Evolutionary conservation across 805 yeast species (phyloP).

Genomic region (Debaryomyces maramus): DNA sequence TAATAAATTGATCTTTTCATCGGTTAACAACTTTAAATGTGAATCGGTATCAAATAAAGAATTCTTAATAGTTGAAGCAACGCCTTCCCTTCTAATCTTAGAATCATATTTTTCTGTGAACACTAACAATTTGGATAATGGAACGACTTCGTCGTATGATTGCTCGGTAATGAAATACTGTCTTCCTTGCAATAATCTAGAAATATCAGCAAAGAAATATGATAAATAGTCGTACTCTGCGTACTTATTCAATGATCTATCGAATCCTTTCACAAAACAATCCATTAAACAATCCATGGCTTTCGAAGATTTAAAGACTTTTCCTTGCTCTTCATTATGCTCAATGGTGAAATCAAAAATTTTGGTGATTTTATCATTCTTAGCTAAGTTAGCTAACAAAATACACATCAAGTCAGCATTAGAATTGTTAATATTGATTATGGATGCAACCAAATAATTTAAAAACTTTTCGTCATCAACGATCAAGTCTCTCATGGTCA

Average conservation of each 20-base stretch:
- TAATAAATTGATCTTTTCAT: slow-evolving; percentile 66
- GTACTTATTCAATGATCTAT: slow-evolving; percentile 64
- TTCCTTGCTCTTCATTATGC: slow-evolving; percentile 38
- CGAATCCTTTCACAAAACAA: slow-evolving; percentile 83
- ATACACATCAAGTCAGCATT: slow-evolving; percentile 84
- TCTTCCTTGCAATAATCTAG: slow-evolving; percentile 74
- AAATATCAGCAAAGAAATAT: slow-evolving; percentile 85
- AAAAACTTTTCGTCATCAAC: slow-evolving; percentile 61
- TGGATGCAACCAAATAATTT: slow-evolving; percentile 47
- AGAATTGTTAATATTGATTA: slow-evolving; percentile 55
- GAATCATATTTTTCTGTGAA: slow-evolving; percentile 82
- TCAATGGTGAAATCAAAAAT: slow-evolving; percentile 43
- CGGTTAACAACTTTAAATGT: slow-evolving; percentile 60
- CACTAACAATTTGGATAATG: slow-evolving; percentile 75
- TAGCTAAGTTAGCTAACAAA: slow-evolving; percentile 81
- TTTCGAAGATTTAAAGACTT: slow-evolving; percentile 52
- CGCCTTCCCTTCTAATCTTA: slow-evolving; percentile 83
- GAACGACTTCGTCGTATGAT: slow-evolving; percentile 72
- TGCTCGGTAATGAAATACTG: slow-evolving; percentile 73
- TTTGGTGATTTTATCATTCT: slow-evolving; percentile 61
- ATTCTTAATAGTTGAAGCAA: slow-evolving; percentile 89
- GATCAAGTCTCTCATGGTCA: slow-evolving; percentile 59
- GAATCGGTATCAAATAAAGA: slow-evolving; percentile 75
- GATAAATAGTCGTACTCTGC: slow-evolving; percentile 83
- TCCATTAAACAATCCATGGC: slow-evolving; percentile 83